Base-by-base conservation (phyloP, 2,329 filamentous ascomycete species). In the Coleophoma eucalyptorum region DNA sequence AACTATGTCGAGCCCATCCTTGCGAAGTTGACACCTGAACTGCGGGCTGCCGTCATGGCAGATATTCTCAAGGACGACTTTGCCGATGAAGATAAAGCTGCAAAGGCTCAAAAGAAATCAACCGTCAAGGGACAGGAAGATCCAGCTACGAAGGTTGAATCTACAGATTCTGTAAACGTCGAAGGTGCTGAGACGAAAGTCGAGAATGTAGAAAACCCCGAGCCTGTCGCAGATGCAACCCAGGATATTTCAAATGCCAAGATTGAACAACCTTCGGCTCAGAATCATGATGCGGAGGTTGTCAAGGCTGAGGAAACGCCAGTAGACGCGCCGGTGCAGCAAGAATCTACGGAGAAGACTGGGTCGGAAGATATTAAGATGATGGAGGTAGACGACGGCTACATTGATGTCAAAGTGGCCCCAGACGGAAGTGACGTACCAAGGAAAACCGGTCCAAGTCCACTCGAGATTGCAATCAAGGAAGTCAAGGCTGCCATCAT, bases 401-500 rank as follows among this genome's bases (percentile, higher is more conserved):
- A 3, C 16, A 18, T 38, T 2, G 16, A n/a, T 18, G 16, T 38
- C 35, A 38, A 38, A 18, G 16, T 18, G 13, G 21, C 19, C 10
- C 5, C 19, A 20, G 21, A 32, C 18, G 7, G 15, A 32, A 32
- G 11, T 11, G 35, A 31, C 8, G 5, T 37, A 20, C 16, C 11
- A 21, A 31, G n/a, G 31, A 57, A 55, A 48, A 55, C 58, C 5
- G 43, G 57, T n/a, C 56, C 63, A 11, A 71, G 68, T 15, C 76
- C 82, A 1, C 76, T 86, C n/a, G 81, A 86, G 57, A 75, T 78
- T 55, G 84, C 84, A 12, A 74, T 90, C 50, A 87, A 85, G 59
- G 77, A 86, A 52, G 81, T 97, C 66, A 93, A 96, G 66, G 79
- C 83, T 4, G 87, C 90, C 20, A 96, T 96, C 67, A 78, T 93